Percentiles rank a stretch among this genome's conserved stretches.
Evolutionary conservation across 345 rosid species (phyloP).

Genomic region (Streptanthus diversifolius): DNA sequence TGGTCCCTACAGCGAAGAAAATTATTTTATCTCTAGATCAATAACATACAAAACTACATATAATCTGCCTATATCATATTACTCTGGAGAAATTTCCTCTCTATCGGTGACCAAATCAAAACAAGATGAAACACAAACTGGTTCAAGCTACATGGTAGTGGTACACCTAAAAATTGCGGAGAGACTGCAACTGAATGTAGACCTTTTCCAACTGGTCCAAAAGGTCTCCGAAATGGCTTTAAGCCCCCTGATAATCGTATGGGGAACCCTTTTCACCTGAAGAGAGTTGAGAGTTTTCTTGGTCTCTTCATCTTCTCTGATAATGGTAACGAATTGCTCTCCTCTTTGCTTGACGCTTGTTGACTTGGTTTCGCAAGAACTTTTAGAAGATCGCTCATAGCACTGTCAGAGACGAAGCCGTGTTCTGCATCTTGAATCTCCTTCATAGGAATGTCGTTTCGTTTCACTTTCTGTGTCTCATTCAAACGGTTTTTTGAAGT

Average conservation of each 20-base stretch:
- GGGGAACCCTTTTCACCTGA: no score
- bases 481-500: constrained; percentile 14
- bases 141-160: no score
- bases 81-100: no score
- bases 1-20: no score
- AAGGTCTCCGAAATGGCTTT: not conserved
- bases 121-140: no score
- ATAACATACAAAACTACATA: no score
- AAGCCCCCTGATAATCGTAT: not conserved
- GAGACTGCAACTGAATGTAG: no score
- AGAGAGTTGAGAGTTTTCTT: constrained; percentile 43
- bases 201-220: not conserved
- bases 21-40: no score
- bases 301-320: constrained; percentile 15
- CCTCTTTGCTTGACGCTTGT: constrained; percentile 20
- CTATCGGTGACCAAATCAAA: no score
- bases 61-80: no score
- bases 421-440: constrained; percentile 12
- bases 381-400: constrained; percentile 17
- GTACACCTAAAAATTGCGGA: no score
- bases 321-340: constrained; percentile 1
- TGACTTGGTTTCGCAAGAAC: constrained; percentile 17
- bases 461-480: constrained; percentile 16
- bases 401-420: not conserved
- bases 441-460: not conserved